These are phyloP conservation scores for Colletotrichum magnum DNA, from an alignment of 2,329 filamentous ascomycete species.

Conservation along the genomic window DNA sequence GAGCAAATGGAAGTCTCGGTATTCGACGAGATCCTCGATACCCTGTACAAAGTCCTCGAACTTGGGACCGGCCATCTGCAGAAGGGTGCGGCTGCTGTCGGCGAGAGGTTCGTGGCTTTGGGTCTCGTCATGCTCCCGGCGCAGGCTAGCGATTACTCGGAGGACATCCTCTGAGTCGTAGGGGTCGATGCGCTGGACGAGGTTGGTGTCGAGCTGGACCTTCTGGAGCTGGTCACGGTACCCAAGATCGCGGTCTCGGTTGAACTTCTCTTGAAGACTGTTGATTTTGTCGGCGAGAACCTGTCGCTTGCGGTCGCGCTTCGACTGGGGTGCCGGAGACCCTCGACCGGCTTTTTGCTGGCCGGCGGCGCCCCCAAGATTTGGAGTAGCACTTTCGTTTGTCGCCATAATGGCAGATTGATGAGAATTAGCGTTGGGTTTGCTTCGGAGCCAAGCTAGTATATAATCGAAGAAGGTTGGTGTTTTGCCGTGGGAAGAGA, in stretches of 20 bases:
- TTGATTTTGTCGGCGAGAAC: slow-evolving; percentile 84
- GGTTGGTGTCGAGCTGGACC: slow-evolving; percentile 90
- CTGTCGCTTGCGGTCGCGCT: slow-evolving; percentile 91
- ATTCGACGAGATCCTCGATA: slow-evolving; percentile 89
- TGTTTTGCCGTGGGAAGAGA: slow-evolving; percentile 6
- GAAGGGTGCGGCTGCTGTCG: slow-evolving; percentile 66
- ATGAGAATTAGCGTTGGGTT: not conserved
- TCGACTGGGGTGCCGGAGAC: slow-evolving; percentile 71
- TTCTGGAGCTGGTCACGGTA: slow-evolving; percentile 93
- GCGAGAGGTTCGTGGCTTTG: slow-evolving; percentile 55
- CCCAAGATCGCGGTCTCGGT: slow-evolving; percentile 83
- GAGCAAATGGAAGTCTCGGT: slow-evolving; percentile 86
- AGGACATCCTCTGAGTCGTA: slow-evolving; percentile 78
- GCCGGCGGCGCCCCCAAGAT: slow-evolving; percentile 44
- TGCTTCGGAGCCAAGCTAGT: not conserved
- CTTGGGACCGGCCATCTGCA: slow-evolving; percentile 84
- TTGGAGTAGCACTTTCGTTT: slow-evolving; percentile 52
- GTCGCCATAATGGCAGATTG: slow-evolving; percentile 52
- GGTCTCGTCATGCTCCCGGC: slow-evolving; percentile 67
- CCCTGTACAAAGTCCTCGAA: slow-evolving; percentile 89
- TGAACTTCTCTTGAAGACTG: slow-evolving; percentile 82
- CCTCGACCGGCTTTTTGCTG: slow-evolving; percentile 51
- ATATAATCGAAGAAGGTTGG: not conserved
- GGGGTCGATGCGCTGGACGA: slow-evolving; percentile 88
- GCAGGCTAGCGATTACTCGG: slow-evolving; percentile 77